Conservation (phyloP, 805 yeast species). For the Ogataea trehalophila region DNA sequence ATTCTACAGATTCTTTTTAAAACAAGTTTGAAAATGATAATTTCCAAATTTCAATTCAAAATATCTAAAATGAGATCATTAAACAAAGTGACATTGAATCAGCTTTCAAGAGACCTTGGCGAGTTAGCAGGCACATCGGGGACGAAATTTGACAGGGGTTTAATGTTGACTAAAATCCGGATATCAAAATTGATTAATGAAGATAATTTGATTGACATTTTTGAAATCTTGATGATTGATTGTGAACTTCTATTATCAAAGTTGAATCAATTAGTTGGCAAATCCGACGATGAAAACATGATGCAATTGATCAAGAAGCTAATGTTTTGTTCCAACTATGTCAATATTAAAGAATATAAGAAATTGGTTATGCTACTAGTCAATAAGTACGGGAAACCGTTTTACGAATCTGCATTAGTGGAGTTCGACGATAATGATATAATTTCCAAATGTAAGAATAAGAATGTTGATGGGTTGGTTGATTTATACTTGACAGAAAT, state of each 20-base stretch:
- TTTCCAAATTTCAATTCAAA: conserved; percentile 23
- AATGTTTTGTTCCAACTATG: conserved; percentile 16
- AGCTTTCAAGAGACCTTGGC: conserved; percentile 19
- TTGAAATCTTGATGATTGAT: conserved; percentile 20
- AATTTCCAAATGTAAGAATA: conserved; percentile 23
- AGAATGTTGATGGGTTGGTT: conserved; percentile 22
- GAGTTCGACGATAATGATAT: conserved; percentile 14
- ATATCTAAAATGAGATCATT: conserved; percentile 22
- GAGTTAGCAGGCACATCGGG: conserved; percentile 1
- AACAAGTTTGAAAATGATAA: conserved; percentile 23
- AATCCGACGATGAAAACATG: conserved; percentile 15
- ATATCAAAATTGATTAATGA: conserved; percentile 21
- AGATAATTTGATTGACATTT: conserved; percentile 22
- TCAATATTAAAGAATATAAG: conserved; percentile 21
- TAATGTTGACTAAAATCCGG: conserved; percentile 15
- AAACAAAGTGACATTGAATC: conserved; percentile 18
- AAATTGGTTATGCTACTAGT: conserved; percentile 18
- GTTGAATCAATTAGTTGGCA: conserved; percentile 9
- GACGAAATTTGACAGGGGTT: conserved; percentile 19
- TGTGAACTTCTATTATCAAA: conserved; percentile 21
- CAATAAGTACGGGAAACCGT: conserved; percentile 20
- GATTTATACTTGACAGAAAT: conserved; percentile 26
- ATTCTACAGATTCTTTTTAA: conserved; percentile 15
- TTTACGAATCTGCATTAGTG: conserved; percentile 17
- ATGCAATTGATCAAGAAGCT: conserved; percentile 13